Evolutionary conservation across 176 grass and related monocot species (phyloP), one percentile per base, ranked within the genome.

Genomic region (Avena sativa): DNA sequence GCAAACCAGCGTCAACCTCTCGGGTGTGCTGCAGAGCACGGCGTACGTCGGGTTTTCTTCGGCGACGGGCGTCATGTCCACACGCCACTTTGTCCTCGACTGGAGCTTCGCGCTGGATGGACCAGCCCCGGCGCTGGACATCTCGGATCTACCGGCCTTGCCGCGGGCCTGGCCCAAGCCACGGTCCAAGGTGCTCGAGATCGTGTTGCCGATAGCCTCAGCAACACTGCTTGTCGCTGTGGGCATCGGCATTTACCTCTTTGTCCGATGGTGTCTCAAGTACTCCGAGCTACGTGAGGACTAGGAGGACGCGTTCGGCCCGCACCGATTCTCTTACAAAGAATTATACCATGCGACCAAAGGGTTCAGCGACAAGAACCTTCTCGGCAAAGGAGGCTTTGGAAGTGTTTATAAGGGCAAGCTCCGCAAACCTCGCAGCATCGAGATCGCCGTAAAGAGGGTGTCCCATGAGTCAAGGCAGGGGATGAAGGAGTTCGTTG

Each of bases 81-180:
- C 43, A 47, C 43, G 71, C 11, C 71, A 74, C 71, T 49, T 34
- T 3, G 28, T 67, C 5, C 12, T 74, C 2, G 71, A n/a, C 12
- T 28, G 71, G 46, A 74, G 71, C 71, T 74, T 74, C 71, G 46
- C 43, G 1, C 5, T 74, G 71, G 46, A 74, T 6, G 46, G 46
- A 12, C 12, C 43, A 50, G 71, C 71, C n/a, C 71, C 71, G 1
- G n/a, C 71, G 12, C 21, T 74, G 6, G n/a, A 74, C 71, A 74
- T 26, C n/a, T 74, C 71, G 46, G 46, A 5, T 12, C n/a, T 74
- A 21, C 46, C 46, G n/a, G 46, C 71, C 46, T 2, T 74, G 46
- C 71, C 71, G 1, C 71, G 71, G 7, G 43, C 71, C 43, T 73
- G 70, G 70, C 71, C 71, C 21, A 74, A 74, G 71, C 71, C 44